phyloP scores from a whole-genome alignment of 805 yeast genomes.

The Saturnispora bothae region DNA sequence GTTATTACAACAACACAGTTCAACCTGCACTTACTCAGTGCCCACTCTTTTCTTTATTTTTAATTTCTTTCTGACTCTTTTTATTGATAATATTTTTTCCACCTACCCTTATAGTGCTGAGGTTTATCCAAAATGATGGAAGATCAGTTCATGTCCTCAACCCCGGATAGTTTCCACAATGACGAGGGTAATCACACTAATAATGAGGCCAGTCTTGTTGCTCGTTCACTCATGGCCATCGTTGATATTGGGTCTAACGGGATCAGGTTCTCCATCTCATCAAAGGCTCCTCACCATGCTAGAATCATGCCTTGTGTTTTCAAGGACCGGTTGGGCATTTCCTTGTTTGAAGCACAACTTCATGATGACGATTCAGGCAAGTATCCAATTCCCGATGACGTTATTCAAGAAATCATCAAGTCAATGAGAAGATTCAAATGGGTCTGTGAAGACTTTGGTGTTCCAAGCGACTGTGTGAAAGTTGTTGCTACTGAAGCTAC shows the following conservation, averaged over 20 bases:
- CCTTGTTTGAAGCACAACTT: slow-evolving; percentile 53
- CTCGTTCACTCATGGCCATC: slow-evolving; percentile 49
- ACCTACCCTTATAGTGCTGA: too few relatives aligned
- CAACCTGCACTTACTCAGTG: too few relatives aligned
- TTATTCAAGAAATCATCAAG: slow-evolving; percentile 46
- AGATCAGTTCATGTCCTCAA: slow-evolving; percentile 20
- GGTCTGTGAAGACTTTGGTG: slow-evolving; percentile 69
- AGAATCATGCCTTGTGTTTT: slow-evolving; percentile 70
- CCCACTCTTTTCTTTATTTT: too few relatives aligned
- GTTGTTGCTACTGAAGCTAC: slow-evolving; percentile 72
- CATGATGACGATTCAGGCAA: slow-evolving; percentile 26
- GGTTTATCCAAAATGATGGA: too few relatives aligned
- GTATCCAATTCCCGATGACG: slow-evolving; percentile 46
- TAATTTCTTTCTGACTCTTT: too few relatives aligned
- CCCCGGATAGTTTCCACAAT: slow-evolving; percentile 21
- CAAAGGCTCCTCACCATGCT: slow-evolving; percentile 58
- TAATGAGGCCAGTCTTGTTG: slow-evolving; percentile 46
- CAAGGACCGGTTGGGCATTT: slow-evolving; percentile 63
- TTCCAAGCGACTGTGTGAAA: slow-evolving; percentile 44
- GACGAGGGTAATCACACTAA: slow-evolving; percentile 17
- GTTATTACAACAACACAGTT: too few relatives aligned
- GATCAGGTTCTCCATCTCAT: slow-evolving; percentile 60
- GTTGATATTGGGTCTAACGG: slow-evolving; percentile 77
- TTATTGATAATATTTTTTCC: too few relatives aligned
- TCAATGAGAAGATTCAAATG: slow-evolving; percentile 59